These are phyloP conservation scores for Ophiocordyceps camponoti-saundersi DNA, from an alignment of 2,329 filamentous ascomycete species.

Conservation along the genomic window DNA sequence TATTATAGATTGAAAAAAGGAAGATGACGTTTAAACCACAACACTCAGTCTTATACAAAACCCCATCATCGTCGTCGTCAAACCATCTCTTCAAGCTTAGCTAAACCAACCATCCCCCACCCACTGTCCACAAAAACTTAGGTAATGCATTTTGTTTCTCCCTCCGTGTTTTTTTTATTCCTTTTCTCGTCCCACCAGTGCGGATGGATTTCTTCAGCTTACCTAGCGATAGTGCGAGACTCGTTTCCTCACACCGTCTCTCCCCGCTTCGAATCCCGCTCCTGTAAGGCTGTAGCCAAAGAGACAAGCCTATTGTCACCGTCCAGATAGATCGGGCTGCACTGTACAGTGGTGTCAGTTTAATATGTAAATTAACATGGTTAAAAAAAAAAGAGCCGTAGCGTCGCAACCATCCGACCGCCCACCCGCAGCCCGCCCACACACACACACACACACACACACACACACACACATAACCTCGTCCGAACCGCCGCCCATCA, in stretches of 20 bases:
- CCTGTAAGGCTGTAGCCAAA: neutral
- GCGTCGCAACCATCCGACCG: neutral
- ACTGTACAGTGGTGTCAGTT: no score
- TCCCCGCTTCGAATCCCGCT: neutral
- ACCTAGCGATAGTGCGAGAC: neutral
- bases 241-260: neutral
- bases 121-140: no score
- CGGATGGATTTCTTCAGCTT: neutral
- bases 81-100: no score
- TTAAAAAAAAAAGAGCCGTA: no score
- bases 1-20: no score
- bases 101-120: no score
- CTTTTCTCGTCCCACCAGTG: neutral
- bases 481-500: neutral
- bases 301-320: neutral
- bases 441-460: neutral
- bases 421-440: neutral
- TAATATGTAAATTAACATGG: no score
- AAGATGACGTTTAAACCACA: no score
- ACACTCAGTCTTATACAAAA: no score
- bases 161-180: neutral
- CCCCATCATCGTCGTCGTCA: no score
- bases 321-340: no score
- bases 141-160: no score
- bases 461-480: neutral